These are phyloP conservation scores for Cercospora sojina DNA, from an alignment of 2,329 filamentous ascomycete genomes.

Conservation along the genomic window DNA sequence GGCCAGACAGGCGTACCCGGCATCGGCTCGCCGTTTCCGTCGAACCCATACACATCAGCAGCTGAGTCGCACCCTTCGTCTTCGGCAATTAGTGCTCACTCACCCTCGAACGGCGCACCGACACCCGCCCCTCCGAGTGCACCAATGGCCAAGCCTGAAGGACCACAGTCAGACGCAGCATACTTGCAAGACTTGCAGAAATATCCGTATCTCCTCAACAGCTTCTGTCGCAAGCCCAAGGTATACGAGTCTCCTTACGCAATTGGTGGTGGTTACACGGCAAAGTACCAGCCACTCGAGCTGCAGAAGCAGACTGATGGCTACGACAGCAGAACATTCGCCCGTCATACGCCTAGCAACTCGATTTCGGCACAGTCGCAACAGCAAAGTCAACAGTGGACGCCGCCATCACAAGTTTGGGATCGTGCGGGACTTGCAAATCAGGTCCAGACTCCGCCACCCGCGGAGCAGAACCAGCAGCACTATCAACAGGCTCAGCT, in stretches of 20 bases:
- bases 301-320: slow-evolving; percentile 21
- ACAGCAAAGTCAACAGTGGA: slow-evolving; percentile 36
- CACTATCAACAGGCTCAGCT: slow-evolving; percentile 20
- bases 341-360: slow-evolving; percentile 31
- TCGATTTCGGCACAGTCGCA: slow-evolving; percentile 27
- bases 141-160: slow-evolving; percentile 25
- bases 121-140: slow-evolving; percentile 39
- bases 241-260: slow-evolving; percentile 51
- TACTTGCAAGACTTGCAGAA: slow-evolving; percentile 47
- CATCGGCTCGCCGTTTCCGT: slow-evolving; percentile 21
- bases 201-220: slow-evolving; percentile 49
- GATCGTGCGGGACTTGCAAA: slow-evolving; percentile 24
- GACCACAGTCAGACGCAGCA: slow-evolving; percentile 35
- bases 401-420: slow-evolving; percentile 39
- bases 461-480: slow-evolving; percentile 19
- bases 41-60: slow-evolving; percentile 29
- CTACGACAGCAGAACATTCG: slow-evolving; percentile 13
- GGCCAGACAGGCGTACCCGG: slow-evolving; percentile 14
- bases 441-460: slow-evolving; percentile 25
- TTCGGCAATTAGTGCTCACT: slow-evolving; percentile 33
- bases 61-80: slow-evolving; percentile 28
- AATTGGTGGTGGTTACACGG: slow-evolving; percentile 43
- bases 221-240: slow-evolving; percentile 46
- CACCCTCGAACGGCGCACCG: slow-evolving; percentile 35
- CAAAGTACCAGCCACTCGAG: slow-evolving; percentile 41